Evolutionary conservation across 2,329 filamentous ascomycete genomes (phyloP).

Genomic region (Ophiostoma sp.): DNA sequence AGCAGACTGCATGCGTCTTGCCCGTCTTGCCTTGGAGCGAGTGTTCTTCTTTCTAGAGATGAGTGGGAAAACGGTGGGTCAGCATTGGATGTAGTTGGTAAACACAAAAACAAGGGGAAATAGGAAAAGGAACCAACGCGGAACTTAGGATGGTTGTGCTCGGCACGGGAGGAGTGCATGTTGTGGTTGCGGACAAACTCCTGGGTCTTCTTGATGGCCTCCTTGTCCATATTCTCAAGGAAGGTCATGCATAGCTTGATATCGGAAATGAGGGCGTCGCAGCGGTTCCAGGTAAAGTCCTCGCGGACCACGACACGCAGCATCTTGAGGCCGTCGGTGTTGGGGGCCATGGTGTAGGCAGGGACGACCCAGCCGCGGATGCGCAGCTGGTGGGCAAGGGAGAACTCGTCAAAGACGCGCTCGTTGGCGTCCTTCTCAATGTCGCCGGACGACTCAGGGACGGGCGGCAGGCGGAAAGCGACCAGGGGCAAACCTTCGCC

Average conservation of each 20-base stretch:
- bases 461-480: constrained; percentile 71
- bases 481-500: constrained; percentile 85
- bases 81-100: constrained; percentile 3
- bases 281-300: constrained; percentile 81
- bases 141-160: constrained; percentile 54
- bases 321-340: constrained; percentile 82
- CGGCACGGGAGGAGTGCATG: constrained; percentile 53
- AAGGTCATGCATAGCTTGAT: constrained; percentile 74
- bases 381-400: constrained; percentile 80
- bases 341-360: constrained; percentile 94
- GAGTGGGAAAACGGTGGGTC: not conserved
- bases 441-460: not conserved
- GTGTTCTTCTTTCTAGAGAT: constrained; percentile 68
- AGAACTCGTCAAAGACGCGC: constrained; percentile 70
- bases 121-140: constrained; percentile 42
- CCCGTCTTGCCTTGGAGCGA: constrained; percentile 86
- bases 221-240: constrained; percentile 72
- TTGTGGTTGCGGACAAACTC: constrained; percentile 62
- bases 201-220: constrained; percentile 68
- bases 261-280: constrained; percentile 75
- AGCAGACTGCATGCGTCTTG: constrained; percentile 88
- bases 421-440: constrained; percentile 46
- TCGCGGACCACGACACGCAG: constrained; percentile 90
- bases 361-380: constrained; percentile 90
- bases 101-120: not conserved